These are phyloP conservation scores for Candida cerambycidarum DNA, from an alignment of 805 yeast genomes.

Conservation along the genomic window DNA sequence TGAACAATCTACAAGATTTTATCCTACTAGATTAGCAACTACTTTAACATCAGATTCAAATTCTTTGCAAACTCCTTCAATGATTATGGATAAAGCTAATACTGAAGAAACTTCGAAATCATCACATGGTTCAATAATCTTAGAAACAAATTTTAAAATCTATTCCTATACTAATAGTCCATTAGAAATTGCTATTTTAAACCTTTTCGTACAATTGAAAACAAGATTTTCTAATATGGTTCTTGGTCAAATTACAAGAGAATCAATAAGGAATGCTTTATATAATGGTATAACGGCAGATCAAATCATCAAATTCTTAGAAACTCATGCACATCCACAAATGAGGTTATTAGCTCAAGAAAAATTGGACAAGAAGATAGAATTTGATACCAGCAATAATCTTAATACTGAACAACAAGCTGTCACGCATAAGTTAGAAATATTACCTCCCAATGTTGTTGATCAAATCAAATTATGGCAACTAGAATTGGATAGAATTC, in stretches of 20 bases:
- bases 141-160: constrained; percentile 91
- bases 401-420: constrained; percentile 36
- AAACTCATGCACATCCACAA: constrained; percentile 92
- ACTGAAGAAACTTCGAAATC: constrained; percentile 41
- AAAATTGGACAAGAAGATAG: constrained; percentile 62
- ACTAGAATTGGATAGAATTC: constrained; percentile 88
- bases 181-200: constrained; percentile 87
- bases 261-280: constrained; percentile 82
- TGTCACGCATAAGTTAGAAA: constrained; percentile 53
- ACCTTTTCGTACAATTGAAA: constrained; percentile 81
- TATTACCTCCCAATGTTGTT: constrained; percentile 92
- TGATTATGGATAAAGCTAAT: constrained; percentile 67
- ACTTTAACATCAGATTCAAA: constrained; percentile 83
- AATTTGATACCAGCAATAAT: constrained; percentile 54
- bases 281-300: constrained; percentile 91
- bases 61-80: constrained; percentile 68
- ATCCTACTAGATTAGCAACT: constrained; percentile 89
- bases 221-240: constrained; percentile 90
- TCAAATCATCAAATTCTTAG: constrained; percentile 85
- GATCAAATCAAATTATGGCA: constrained; percentile 98
- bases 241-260: constrained; percentile 89
- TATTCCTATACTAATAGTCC: constrained; percentile 95
- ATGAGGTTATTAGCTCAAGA: constrained; percentile 77
- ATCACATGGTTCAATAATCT: constrained; percentile 66
- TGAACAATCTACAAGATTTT: constrained; percentile 62